Base-by-base conservation (phyloP, 2,329 filamentous ascomycete species). In the Cladobotryum mycophilum region DNA sequence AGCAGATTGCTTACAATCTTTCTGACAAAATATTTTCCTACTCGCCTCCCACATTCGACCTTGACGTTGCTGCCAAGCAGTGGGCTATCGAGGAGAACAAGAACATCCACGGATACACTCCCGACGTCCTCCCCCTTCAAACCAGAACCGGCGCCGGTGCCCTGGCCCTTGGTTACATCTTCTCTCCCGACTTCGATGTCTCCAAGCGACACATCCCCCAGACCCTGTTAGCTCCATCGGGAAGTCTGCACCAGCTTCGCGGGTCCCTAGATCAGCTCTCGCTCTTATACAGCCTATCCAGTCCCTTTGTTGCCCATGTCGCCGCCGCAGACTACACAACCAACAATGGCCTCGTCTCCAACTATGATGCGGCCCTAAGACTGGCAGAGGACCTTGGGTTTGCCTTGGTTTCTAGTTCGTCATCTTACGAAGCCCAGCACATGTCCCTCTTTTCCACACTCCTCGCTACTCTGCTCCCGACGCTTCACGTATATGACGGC, bases 11-110 rank as follows among this genome's bases (percentile, higher is more conserved):
- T 54, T 99, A 96, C 73, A 82, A 88, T 56, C 79, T 99, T 55
- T 97, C 92, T 51, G 91, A 97, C 76, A 96, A 95, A 78, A 84
- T 97, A 72, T 99, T 96, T 75, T 88, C 91, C 51, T 97, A 95
- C 76, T 97, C 92, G 3, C 89, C 91, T 25, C 88, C 95, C 64
- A 88, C 89, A 13, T 97, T 96, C 64, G 88, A 95, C 66, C 80
- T 99, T 57, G 92, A 97, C 67, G 70, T 85, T 55, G 89, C 91
- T 43, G 84, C 88, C 48, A 87, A 85, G 68, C 71, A 82, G 59
- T 99, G 93, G 93, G 78, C 82, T 45, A 69, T 73, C 25, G 72
- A 81, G 55, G 75, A 80, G 55, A 85, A 89, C 65, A 76, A 78
- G 66, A 99, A 99, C 74, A 82, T 86, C 56, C 84, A 91, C 71